A percentile compares a stretch with the other conserved stretches of the same genome.
Evolutionary conservation across 768 basidiomycete genomes (phyloP).

Genomic region (Lactarius psammicola): DNA sequence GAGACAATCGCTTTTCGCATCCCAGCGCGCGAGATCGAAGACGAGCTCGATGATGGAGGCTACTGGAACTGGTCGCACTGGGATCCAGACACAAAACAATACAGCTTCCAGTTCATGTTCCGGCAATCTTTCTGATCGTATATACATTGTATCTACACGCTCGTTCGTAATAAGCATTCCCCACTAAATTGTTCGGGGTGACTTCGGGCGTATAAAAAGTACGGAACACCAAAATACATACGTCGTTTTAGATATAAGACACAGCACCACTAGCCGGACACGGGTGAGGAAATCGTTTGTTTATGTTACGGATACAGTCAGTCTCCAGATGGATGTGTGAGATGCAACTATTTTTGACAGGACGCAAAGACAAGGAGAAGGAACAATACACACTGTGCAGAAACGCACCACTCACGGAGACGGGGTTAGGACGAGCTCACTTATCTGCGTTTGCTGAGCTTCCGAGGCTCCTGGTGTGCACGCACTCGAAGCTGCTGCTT

Average conservation of each 20-base stretch:
- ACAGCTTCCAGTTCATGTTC: slow-evolving; percentile 98
- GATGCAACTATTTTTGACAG: background rate
- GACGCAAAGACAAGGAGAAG: background rate
- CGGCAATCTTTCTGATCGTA: slow-evolving; percentile 45
- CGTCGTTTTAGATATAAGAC: slow-evolving; percentile 11
- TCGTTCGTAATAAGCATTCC: background rate
- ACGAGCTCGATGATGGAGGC: slow-evolving; percentile 85
- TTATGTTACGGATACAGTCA: slow-evolving; percentile 5
- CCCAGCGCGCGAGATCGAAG: slow-evolving; percentile 95
- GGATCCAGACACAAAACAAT: slow-evolving; percentile 99
- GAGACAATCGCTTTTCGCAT: slow-evolving; percentile 99
- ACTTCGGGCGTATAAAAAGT: background rate
- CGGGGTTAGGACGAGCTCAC: background rate
- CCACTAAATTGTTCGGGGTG: background rate
- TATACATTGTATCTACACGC: background rate
- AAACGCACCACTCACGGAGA: slow-evolving; percentile 1
- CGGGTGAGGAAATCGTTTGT: background rate
- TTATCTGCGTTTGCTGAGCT: slow-evolving; percentile 25
- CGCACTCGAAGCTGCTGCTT: slow-evolving; percentile 1
- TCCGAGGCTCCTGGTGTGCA: slow-evolving; percentile 7
- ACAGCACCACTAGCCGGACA: background rate
- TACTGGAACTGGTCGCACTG: slow-evolving; percentile 99
- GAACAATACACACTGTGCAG: background rate
- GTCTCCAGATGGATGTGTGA: background rate
- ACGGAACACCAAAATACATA: slow-evolving; percentile 16